Conservation (phyloP, 257 asterid genomes). For the Linaria vulgaris region DNA sequence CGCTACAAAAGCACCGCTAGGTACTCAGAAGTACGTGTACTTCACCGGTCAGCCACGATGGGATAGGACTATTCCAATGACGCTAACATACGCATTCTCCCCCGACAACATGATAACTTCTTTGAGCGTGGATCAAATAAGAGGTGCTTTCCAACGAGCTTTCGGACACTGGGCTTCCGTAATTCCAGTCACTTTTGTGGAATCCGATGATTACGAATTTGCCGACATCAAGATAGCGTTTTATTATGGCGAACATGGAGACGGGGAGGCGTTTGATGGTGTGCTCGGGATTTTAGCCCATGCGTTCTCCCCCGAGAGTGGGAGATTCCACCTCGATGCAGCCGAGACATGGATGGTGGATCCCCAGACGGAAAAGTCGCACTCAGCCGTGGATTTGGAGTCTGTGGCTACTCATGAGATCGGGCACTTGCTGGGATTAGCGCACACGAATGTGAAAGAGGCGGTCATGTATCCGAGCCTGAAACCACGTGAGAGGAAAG, state of each 20-base stretch:
- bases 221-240: slow-evolving; percentile 82
- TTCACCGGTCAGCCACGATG: slow-evolving; percentile 72
- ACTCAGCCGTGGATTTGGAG: slow-evolving; percentile 76
- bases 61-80: slow-evolving; percentile 57
- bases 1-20: slow-evolving; percentile 23
- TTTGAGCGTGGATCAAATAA: slow-evolving; percentile 31
- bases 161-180: slow-evolving; percentile 74
- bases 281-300: slow-evolving; percentile 80
- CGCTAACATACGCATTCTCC: slow-evolving; percentile 64
- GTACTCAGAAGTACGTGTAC: slow-evolving; percentile 35
- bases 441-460: slow-evolving; percentile 50
- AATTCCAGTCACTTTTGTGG: slow-evolving; percentile 54
- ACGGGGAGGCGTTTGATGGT: slow-evolving; percentile 83
- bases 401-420: slow-evolving; percentile 94
- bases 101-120: slow-evolving; percentile 32
- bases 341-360: slow-evolving; percentile 94
- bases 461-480: slow-evolving; percentile 91
- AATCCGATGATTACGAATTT: slow-evolving; percentile 49
- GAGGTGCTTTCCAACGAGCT: slow-evolving; percentile 49
- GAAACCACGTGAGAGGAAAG: slow-evolving; percentile 60
- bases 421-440: slow-evolving; percentile 79
- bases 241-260: slow-evolving; percentile 77
- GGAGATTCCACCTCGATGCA: slow-evolving; percentile 81
- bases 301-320: slow-evolving; percentile 79
- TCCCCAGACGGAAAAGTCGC: slow-evolving; percentile 43